Evolutionary conservation across 106 monocot genomes (phyloP), one percentile per base, ranked within the genome.

Genomic region (Amphibolis antarctica): DNA sequence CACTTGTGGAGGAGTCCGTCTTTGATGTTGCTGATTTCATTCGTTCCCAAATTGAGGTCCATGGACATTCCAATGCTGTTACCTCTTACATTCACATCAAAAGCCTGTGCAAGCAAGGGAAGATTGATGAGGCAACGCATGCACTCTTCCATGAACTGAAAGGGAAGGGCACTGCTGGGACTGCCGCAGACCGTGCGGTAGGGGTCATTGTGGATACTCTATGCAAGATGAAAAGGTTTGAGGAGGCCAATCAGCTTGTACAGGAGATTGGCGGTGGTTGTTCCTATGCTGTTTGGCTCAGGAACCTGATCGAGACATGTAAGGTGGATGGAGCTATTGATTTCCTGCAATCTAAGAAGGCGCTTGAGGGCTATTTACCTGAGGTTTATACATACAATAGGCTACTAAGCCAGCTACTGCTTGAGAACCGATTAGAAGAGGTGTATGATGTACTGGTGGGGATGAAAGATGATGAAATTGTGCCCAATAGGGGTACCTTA

Each of bases 401-500:
- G 46, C 81, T 94, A 3, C 45, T 89, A 5, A 62, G 12, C 59
- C 53, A 42, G 26, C 57, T 94, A 11, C 63, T 94, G 45, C 19
- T 50, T 13, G 58, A 76, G 54, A 89, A 84, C 72, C 45, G 49
- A 21, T 79, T 94, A 0, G 70, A 63, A 23, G 69, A 83, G 29
- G 89, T 78, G 6, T 89, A 80, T 30, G 89, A 89, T 46, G 22
- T 86, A 46, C 77, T 94, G 4, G 78, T 86, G 18, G 81, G 83
- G 71, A 86, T 94, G 94, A 79, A 81, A 46, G 83, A 89, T 47
- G 77, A 78, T 29, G 89, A 80, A 47, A 76, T 94, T 23, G 6
- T 62, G 12, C 94, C 89, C 3, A 81, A 77, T 27, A 55, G 58
- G 31, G 47, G 25, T 23, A 89, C 89, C 23, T 89, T 89, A 86